Evolutionary conservation across 2,329 filamentous ascomycete species (phyloP).

Genomic region (Aspergillus ustus): DNA sequence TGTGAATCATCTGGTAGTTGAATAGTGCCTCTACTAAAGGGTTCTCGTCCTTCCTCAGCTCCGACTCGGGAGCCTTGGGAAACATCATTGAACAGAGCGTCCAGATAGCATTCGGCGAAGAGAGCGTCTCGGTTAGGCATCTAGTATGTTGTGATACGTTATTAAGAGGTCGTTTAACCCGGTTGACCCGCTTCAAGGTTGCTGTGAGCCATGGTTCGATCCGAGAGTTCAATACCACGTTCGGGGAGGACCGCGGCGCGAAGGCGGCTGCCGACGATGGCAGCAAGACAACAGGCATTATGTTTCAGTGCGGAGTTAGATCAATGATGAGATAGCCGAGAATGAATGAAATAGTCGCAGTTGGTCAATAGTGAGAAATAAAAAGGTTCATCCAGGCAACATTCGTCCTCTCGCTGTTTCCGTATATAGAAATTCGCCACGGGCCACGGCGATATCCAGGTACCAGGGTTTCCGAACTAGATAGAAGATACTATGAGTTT

Average conservation of each 20-base stretch:
- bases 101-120: constrained; percentile 90
- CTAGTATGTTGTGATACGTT: constrained; percentile 93
- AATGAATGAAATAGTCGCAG: constrained; percentile 50
- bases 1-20: constrained; percentile 90
- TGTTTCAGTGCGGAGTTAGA: constrained; percentile 58
- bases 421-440: constrained; percentile 13
- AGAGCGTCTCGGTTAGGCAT: constrained; percentile 93
- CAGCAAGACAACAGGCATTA: constrained; percentile 90
- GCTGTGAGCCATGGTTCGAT: constrained; percentile 96
- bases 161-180: constrained; percentile 95
- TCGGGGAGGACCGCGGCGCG: constrained; percentile 89
- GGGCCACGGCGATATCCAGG: constrained; percentile 17
- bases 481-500: constrained; percentile 1
- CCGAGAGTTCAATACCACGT: constrained; percentile 89
- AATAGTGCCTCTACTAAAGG: constrained; percentile 83
- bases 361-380: constrained; percentile 47
- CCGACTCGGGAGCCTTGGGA: constrained; percentile 82
- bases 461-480: background rate
- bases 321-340: constrained; percentile 43
- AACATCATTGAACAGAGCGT: constrained; percentile 91
- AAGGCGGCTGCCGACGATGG: constrained; percentile 96
- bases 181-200: constrained; percentile 95
- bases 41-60: constrained; percentile 80
- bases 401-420: constrained; percentile 37
- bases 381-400: constrained; percentile 42